These are phyloP conservation scores for Chlamydomonas sp. DNA, from an alignment of 139 green algal genomes.

Conservation along the genomic window DNA sequence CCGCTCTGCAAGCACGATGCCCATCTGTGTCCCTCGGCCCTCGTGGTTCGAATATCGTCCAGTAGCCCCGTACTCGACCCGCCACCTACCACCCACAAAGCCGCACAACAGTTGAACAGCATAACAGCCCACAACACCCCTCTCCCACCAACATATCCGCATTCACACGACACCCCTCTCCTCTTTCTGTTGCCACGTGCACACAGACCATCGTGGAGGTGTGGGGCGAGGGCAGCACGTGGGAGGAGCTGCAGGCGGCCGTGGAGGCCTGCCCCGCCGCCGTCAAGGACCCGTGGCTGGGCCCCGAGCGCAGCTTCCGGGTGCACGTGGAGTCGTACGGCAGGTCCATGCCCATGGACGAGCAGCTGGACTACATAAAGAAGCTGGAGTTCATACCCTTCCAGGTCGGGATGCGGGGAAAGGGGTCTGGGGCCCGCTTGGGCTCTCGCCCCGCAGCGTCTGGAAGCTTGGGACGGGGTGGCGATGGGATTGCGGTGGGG, in stretches of 20 bases:
- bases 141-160: background rate
- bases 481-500: too few relatives aligned
- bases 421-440: background rate
- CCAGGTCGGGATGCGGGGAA: slow-evolving; percentile 37
- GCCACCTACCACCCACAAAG: too few relatives aligned
- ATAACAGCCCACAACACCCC: too few relatives aligned
- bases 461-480: too few relatives aligned
- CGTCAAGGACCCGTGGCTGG: slow-evolving; percentile 47
- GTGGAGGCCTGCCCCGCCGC: slow-evolving; percentile 51
- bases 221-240: slow-evolving; percentile 82
- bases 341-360: slow-evolving; percentile 17
- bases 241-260: slow-evolving; percentile 63
- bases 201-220: slow-evolving; percentile 79
- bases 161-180: background rate
- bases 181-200: background rate
- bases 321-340: slow-evolving; percentile 53
- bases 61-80: too few relatives aligned
- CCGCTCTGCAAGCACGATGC: too few relatives aligned
- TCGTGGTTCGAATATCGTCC: too few relatives aligned
- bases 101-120: too few relatives aligned
- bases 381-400: slow-evolving; percentile 57
- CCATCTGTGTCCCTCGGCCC: too few relatives aligned
- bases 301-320: slow-evolving; percentile 56
- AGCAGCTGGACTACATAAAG: slow-evolving; percentile 65
- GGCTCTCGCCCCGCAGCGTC: background rate